Percentiles rank a stretch among this genome's conserved stretches.
These are phyloP conservation scores for Taphrina confusa DNA, from an alignment of 1,139 yeast genomes.

Conservation along the genomic window DNA sequence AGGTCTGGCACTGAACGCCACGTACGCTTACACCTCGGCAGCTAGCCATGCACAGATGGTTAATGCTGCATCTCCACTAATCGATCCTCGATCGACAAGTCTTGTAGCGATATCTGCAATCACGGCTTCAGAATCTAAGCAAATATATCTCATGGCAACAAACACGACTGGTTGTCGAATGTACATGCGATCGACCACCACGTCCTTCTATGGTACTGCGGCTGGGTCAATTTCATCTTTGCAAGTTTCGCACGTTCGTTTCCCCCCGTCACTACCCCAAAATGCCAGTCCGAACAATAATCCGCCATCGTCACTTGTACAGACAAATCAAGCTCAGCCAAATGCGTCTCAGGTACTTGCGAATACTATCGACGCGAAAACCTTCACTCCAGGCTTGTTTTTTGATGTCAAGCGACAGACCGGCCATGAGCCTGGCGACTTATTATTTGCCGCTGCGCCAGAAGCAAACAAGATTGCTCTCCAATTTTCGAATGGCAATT, in stretches of 20 bases:
- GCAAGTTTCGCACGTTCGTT: constrained; percentile 46
- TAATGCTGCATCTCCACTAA: constrained; percentile 45
- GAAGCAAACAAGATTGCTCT: constrained; percentile 73
- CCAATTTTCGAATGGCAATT: constrained; percentile 49
- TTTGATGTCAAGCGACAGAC: constrained; percentile 51
- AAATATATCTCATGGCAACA: constrained; percentile 77
- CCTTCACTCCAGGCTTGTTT: constrained; percentile 82
- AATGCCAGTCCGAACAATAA: constrained; percentile 10
- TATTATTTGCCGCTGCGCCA: constrained; percentile 72
- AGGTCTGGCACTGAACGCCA: constrained; percentile 43
- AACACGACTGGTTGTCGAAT: constrained; percentile 84
- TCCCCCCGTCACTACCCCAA: constrained; percentile 44
- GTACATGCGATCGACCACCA: constrained; percentile 51
- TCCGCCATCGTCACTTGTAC: constrained; percentile 2
- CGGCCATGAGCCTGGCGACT: constrained; percentile 47
- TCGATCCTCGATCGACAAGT: constrained; percentile 41
- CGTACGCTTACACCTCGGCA: constrained; percentile 45
- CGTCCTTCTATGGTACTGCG: constrained; percentile 19
- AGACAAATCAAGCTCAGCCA: constrained; percentile 1
- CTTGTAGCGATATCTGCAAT: constrained; percentile 67
- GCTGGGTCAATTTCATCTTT: constrained; percentile 37
- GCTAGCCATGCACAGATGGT: constrained; percentile 47
- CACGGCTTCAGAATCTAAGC: constrained; percentile 63
- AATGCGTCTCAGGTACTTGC: constrained; percentile 14
- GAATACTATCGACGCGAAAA: constrained; percentile 46